Percentiles rank a stretch among this genome's conserved stretches.
Conservation (phyloP, 2,329 filamentous ascomycete species). For the Monosporascus sp. region DNA sequence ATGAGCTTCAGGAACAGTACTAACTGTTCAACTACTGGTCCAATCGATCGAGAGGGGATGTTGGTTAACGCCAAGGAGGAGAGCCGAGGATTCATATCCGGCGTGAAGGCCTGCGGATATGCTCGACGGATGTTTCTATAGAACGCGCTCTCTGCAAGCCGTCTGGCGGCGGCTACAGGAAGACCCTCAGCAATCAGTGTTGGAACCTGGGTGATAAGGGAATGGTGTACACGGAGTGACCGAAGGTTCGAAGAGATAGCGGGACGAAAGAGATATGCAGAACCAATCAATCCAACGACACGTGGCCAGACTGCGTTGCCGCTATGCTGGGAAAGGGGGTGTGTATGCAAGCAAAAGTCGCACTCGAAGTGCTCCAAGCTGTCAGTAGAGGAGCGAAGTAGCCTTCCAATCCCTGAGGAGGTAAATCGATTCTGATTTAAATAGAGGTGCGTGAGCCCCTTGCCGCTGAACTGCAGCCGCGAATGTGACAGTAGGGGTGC, state of each 20-base stretch:
- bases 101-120: conserved; percentile 44
- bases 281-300: conserved; percentile 40
- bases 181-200: conserved; percentile 35
- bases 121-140: conserved; percentile 37
- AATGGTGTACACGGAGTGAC: conserved; percentile 53
- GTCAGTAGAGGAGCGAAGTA: conserved; percentile 39
- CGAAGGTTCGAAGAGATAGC: conserved; percentile 49
- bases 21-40: conserved; percentile 44
- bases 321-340: conserved; percentile 5
- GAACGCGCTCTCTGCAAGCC: conserved; percentile 41
- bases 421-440: conserved; percentile 47
- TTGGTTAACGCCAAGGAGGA: conserved; percentile 47
- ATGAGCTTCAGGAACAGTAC: conserved; percentile 41
- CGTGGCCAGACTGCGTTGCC: conserved; percentile 26
- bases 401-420: conserved; percentile 32
- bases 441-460: conserved; percentile 49
- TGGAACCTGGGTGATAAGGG: conserved; percentile 50
- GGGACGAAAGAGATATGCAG: conserved; percentile 45
- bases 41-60: conserved; percentile 49
- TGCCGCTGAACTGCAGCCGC: conserved; percentile 18
- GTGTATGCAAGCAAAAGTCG: conserved; percentile 32
- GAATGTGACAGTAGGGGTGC: conserved; percentile 13
- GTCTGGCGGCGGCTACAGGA: conserved; percentile 30
- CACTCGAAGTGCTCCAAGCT: conserved; percentile 50
- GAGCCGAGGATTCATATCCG: conserved; percentile 53